Evolutionary conservation across 2,329 filamentous ascomycete genomes (phyloP).

Genomic region (Penicillium hordei): DNA sequence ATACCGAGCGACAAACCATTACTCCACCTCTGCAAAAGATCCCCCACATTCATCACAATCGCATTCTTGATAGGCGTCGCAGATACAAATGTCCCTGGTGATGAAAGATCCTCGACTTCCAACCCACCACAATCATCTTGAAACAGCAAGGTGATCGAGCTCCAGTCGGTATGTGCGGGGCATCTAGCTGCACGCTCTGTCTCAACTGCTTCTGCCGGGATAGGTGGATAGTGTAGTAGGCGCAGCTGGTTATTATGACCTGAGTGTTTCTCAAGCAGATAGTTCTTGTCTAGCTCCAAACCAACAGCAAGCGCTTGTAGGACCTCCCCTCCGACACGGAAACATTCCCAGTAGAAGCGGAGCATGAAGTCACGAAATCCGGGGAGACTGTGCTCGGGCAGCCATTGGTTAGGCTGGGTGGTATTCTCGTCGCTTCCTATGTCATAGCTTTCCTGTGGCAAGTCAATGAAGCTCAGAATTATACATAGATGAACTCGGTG

Average conservation of each 20-base stretch:
- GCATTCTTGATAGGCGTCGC: slow-evolving; percentile 43
- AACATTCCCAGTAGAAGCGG: slow-evolving; percentile 52
- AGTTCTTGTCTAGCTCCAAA: slow-evolving; percentile 47
- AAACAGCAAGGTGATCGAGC: slow-evolving; percentile 54
- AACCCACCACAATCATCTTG: slow-evolving; percentile 55
- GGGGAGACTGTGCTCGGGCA: slow-evolving; percentile 47
- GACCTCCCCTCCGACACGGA: slow-evolving; percentile 45
- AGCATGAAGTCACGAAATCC: slow-evolving; percentile 52
- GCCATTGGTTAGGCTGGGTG: slow-evolving; percentile 53
- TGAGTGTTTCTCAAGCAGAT: slow-evolving; percentile 52
- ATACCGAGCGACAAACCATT: slow-evolving; percentile 41
- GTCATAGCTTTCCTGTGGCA: slow-evolving; percentile 52
- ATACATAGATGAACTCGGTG: neutral
- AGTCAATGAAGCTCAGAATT: neutral
- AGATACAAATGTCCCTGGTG: slow-evolving; percentile 43
- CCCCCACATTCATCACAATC: slow-evolving; percentile 52
- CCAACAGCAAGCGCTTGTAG: slow-evolving; percentile 51
- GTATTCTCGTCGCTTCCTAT: slow-evolving; percentile 51
- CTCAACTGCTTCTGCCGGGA: slow-evolving; percentile 47
- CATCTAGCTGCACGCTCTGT: slow-evolving; percentile 49
- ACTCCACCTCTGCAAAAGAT: slow-evolving; percentile 52
- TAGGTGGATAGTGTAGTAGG: slow-evolving; percentile 59
- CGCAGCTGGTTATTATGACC: slow-evolving; percentile 61
- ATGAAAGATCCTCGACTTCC: slow-evolving; percentile 49
- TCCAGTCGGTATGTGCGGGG: slow-evolving; percentile 57